phyloP scores from a whole-genome alignment of 106 monocot genomes.

The Xerophyta viscosa region DNA sequence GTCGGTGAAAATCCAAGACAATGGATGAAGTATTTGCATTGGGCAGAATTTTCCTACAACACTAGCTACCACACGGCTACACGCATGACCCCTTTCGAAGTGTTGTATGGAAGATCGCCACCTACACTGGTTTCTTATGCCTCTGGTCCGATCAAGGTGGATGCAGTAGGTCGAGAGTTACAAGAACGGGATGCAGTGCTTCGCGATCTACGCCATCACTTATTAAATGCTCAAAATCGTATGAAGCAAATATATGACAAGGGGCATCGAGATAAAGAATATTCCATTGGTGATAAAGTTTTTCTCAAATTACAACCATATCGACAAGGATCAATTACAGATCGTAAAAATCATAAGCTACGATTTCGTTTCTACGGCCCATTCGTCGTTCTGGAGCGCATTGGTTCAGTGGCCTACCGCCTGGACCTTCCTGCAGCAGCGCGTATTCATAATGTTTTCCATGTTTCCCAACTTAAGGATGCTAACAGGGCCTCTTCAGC shows the following conservation, averaged over 20 bases:
- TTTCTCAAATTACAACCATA: background rate
- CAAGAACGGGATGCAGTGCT: background rate
- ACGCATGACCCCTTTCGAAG: constrained; percentile 2
- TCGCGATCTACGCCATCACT: background rate
- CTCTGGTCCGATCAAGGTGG: background rate
- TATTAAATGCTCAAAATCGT: background rate
- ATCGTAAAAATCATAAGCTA: background rate
- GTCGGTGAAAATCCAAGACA: too few relatives aligned
- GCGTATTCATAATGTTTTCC: background rate
- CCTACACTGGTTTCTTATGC: background rate
- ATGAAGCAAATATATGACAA: background rate
- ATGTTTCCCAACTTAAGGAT: background rate
- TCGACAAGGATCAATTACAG: background rate
- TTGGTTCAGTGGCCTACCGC: background rate
- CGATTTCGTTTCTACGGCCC: background rate
- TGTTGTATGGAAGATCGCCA: background rate
- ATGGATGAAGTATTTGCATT: background rate
- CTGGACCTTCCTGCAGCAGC: background rate
- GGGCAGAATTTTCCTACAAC: background rate
- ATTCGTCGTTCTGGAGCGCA: background rate
- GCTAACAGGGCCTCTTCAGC: background rate
- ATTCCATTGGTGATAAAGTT: background rate
- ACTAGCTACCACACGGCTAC: background rate
- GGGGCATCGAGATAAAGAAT: background rate
- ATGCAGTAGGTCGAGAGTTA: background rate